phyloP scores from a whole-genome alignment of 176 grass and related monocot genomes.

The Puya raimondii region DNA sequence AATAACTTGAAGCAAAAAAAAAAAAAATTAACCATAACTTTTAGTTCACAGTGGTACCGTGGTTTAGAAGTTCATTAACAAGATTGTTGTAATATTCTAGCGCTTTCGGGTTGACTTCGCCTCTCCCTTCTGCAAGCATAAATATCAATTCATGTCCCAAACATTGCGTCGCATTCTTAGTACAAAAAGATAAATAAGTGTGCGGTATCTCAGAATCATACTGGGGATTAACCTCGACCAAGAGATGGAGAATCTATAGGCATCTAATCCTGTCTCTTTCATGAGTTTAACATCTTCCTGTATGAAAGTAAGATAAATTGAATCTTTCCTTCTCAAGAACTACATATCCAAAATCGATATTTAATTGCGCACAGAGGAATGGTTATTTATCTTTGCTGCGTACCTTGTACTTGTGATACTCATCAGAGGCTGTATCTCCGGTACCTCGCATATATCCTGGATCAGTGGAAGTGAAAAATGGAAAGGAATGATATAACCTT shows the following conservation, averaged over 20 bases:
- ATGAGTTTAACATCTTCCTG: constrained; percentile 58
- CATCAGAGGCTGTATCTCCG: constrained; percentile 39
- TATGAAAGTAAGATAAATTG: not conserved
- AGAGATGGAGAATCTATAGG: constrained; percentile 70
- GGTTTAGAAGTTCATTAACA: constrained; percentile 45
- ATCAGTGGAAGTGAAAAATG: not conserved
- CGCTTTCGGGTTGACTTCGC: constrained; percentile 49
- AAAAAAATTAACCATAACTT: not conserved
- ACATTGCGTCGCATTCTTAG: not conserved
- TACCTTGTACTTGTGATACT: constrained; percentile 66
- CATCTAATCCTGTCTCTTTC: constrained; percentile 38
- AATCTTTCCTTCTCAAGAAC: not conserved
- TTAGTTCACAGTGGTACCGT: not conserved
- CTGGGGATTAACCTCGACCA: constrained; percentile 70
- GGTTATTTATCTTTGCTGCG: not conserved
- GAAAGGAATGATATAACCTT: not conserved
- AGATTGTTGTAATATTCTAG: constrained; percentile 51
- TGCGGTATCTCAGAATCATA: constrained; percentile 4
- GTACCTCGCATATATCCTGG: constrained; percentile 38
- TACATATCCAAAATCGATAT: not conserved
- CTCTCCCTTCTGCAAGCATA: constrained; percentile 33
- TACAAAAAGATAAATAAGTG: not conserved
- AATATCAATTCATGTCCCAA: not conserved
- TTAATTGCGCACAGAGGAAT: not conserved
- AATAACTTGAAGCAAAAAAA: not conserved